Conservation (phyloP, 2,329 filamentous ascomycete genomes). For the Furcasterigmium sp. region DNA sequence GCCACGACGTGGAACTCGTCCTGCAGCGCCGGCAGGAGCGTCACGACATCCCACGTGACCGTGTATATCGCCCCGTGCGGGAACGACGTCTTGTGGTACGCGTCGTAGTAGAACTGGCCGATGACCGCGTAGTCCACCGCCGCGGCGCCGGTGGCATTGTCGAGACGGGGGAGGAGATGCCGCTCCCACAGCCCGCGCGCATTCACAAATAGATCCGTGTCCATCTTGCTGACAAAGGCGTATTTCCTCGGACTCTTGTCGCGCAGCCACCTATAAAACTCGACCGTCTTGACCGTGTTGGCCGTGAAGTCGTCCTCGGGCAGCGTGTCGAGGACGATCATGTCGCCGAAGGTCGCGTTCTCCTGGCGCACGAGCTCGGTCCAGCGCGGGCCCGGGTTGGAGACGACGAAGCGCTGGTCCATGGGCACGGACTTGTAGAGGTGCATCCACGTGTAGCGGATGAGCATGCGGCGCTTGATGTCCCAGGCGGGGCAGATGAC, state of each 20-base stretch:
- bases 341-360: conserved; percentile 25
- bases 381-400: conserved; percentile 21
- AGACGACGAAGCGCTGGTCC: conserved; percentile 22
- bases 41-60: conserved; percentile 25
- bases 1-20: conserved; percentile 17
- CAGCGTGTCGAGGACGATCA: conserved; percentile 25
- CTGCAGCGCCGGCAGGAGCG: conserved; percentile 19
- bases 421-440: conserved; percentile 22
- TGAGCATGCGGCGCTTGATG: conserved; percentile 21
- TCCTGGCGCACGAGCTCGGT: conserved; percentile 17
- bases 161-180: conserved; percentile 17
- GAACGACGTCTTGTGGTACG: conserved; percentile 17
- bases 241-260: conserved; percentile 14
- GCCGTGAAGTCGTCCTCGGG: conserved; percentile 22
- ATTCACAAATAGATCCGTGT: conserved; percentile 25
- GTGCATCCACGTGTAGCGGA: conserved; percentile 25
- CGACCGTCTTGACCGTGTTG: conserved; percentile 26
- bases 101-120: conserved; percentile 21
- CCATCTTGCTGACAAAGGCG: conserved; percentile 26
- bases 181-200: conserved; percentile 23
- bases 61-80: conserved; percentile 28
- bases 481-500: conserved; percentile 23
- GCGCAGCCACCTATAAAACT: conserved; percentile 26
- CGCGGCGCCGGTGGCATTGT: conserved; percentile 10
- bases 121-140: conserved; percentile 19